phyloP scores from a whole-genome alignment of 768 basidiomycete species.

The Mycena galopus region DNA sequence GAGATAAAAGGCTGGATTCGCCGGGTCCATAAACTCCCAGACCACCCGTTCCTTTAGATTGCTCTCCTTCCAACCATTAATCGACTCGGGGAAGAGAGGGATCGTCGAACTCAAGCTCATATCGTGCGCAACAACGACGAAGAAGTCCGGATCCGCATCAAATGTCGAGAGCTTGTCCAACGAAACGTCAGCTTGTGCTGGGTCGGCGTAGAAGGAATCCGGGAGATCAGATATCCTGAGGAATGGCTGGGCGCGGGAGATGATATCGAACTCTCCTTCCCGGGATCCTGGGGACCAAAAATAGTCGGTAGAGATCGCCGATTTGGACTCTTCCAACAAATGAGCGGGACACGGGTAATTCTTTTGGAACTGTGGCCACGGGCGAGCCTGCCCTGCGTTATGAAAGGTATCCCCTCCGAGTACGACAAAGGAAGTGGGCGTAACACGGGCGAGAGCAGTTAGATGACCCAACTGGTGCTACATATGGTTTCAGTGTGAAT shows the following conservation, averaged over 20 bases:
- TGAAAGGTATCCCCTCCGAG: slow-evolving; percentile 30
- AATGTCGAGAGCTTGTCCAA: slow-evolving; percentile 17
- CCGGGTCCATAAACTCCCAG: slow-evolving; percentile 20
- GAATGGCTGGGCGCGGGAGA: slow-evolving; percentile 13
- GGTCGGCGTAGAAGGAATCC: slow-evolving; percentile 22
- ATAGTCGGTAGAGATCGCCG: slow-evolving; percentile 17
- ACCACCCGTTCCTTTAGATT: slow-evolving; percentile 8
- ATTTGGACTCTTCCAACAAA: slow-evolving; percentile 5
- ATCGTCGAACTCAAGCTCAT: background rate
- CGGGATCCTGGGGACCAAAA: slow-evolving; percentile 17
- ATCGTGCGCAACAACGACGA: slow-evolving; percentile 32
- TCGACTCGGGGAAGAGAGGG: slow-evolving; percentile 4
- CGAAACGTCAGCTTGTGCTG: slow-evolving; percentile 5
- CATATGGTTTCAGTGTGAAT: background rate
- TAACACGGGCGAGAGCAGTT: slow-evolving; percentile 19
- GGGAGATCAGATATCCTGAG: slow-evolving; percentile 16
- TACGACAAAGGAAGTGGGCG: slow-evolving; percentile 26
- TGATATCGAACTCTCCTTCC: slow-evolving; percentile 20
- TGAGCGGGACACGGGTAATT: slow-evolving; percentile 27
- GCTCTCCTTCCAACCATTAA: slow-evolving; percentile 14
- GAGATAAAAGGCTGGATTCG: slow-evolving; percentile 8
- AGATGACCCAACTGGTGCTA: slow-evolving; percentile 22
- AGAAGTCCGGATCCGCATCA: slow-evolving; percentile 29
- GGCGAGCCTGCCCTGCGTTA: slow-evolving; percentile 26
- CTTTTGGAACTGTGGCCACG: slow-evolving; percentile 12